Evolutionary conservation across 2,329 filamentous ascomycete genomes (phyloP).

Genomic region (Nemania abortiva): DNA sequence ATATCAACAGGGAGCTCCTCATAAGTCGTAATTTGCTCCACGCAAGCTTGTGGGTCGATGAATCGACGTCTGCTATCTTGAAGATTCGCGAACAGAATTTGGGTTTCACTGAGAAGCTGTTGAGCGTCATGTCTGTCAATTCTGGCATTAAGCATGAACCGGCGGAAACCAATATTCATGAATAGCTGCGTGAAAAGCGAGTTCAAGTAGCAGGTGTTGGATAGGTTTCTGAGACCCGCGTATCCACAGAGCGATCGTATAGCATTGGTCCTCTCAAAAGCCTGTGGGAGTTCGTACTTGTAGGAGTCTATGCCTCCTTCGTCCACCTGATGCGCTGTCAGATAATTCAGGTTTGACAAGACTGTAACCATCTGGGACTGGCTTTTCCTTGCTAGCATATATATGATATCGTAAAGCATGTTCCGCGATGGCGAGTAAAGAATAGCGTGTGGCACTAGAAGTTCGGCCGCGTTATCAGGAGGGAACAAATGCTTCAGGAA

Average conservation of each 20-base stretch:
- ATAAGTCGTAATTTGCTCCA: slow-evolving; percentile 82
- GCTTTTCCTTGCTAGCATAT: slow-evolving; percentile 66
- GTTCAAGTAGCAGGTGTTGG: slow-evolving; percentile 97
- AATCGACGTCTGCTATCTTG: slow-evolving; percentile 82
- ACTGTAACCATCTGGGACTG: slow-evolving; percentile 62
- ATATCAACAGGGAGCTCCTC: slow-evolving; percentile 88
- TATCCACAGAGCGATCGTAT: slow-evolving; percentile 85
- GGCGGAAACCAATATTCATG: slow-evolving; percentile 91
- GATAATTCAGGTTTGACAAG: slow-evolving; percentile 61
- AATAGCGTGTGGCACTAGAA: slow-evolving; percentile 56
- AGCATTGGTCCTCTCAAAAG: slow-evolving; percentile 74
- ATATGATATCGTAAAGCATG: slow-evolving; percentile 71
- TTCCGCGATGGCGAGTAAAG: slow-evolving; percentile 68
- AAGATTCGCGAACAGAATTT: slow-evolving; percentile 85
- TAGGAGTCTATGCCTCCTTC: slow-evolving; percentile 64
- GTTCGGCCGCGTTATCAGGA: slow-evolving; percentile 51
- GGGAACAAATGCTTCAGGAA: slow-evolving; percentile 77
- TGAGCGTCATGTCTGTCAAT: slow-evolving; percentile 70
- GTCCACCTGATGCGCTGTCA: slow-evolving; percentile 62
- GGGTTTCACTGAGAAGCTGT: slow-evolving; percentile 79
- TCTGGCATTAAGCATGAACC: slow-evolving; percentile 79
- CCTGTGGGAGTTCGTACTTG: slow-evolving; percentile 69
- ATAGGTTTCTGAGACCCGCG: slow-evolving; percentile 89
- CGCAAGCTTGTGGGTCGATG: slow-evolving; percentile 79
- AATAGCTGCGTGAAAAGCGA: slow-evolving; percentile 94